Base-by-base conservation (phyloP, 2,329 filamentous ascomycete genomes). In the Cytospora piceae region DNA sequence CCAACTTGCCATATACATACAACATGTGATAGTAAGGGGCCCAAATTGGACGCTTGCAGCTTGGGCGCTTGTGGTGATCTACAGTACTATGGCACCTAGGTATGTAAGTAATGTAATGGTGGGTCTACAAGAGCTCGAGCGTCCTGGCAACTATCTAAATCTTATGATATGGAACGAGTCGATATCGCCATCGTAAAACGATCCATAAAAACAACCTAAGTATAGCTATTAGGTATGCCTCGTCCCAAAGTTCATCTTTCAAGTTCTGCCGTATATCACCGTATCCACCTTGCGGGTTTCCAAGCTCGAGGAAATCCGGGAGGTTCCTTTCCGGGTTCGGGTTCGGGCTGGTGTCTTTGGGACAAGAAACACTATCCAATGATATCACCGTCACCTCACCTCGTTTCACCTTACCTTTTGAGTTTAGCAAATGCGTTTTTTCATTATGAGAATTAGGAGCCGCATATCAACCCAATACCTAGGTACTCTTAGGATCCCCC, bases 351-450 rank as follows among this genome's bases (percentile, higher is more conserved):
- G 11, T 24, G 9, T 6, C n/a, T 49, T 49, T 11, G 17, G 39
- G 39, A 15, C 2, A 2, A 1, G 46, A 49, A 49, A 4, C 11
- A 4, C 24, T 12, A 31, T 15, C n/a, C 15, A 37, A 63, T 63
- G 61, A 63, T 63, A 63, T 63, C 61, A 63, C 61, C 9, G 22
- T 57, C 61, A 63, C 61, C 61, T 63, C 61, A 57, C 53, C 20
- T 57, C 32, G 20, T 24, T 24, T 24, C 20, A 24, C 46, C 46
- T 3, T n/a, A 17, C n/a, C 20, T 22, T 22, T 11, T 11, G 6
- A 6, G 8, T 12, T 34, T 5, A 7, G 42, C n/a, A n/a, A 11
- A 46, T 1, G 42, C 42, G 6, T 22, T 46, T 49, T 49, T 49
- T 49, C 46, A 14, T 8, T n/a, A 49, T 49, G 46, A 49, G 22